Percentiles rank a stretch among this genome's conserved stretches.
Conservation (phyloP, 2,329 filamentous ascomycete genomes). For the Fusarium abutilonis region DNA sequence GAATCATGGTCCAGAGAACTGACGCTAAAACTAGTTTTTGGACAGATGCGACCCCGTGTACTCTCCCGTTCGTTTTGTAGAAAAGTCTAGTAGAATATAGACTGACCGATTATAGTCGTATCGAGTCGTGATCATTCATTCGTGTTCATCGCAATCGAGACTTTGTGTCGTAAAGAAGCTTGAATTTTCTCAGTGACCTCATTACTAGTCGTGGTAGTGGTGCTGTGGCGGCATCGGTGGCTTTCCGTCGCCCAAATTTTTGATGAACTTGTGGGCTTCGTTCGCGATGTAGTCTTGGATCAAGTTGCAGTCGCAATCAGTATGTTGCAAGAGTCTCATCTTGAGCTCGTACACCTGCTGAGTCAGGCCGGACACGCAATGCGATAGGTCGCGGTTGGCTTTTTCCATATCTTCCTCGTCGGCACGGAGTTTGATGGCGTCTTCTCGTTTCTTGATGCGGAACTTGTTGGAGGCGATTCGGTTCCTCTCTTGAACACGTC, state of each 20-base stretch:
- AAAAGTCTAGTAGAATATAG: too few relatives aligned
- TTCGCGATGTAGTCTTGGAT: constrained; percentile 40
- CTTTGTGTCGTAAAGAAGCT: neutral
- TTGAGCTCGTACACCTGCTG: constrained; percentile 38
- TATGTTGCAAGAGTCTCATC: constrained; percentile 39
- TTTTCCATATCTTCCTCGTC: constrained; percentile 35
- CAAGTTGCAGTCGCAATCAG: constrained; percentile 36
- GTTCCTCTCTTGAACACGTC: constrained; percentile 30
- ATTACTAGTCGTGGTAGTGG: neutral
- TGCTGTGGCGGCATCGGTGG: neutral
- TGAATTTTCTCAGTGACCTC: too few relatives aligned
- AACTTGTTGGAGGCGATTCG: constrained; percentile 44
- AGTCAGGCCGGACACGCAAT: constrained; percentile 27
- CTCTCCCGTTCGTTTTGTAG: too few relatives aligned
- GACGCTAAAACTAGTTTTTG: too few relatives aligned
- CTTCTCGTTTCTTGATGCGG: constrained; percentile 36
- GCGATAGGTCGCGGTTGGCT: constrained; percentile 19
- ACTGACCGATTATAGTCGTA: too few relatives aligned
- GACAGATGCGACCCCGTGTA: too few relatives aligned
- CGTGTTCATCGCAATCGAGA: too few relatives aligned
- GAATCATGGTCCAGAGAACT: neutral
- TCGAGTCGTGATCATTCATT: too few relatives aligned
- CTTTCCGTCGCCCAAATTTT: neutral
- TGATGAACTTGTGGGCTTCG: constrained; percentile 34
- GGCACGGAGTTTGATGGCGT: constrained; percentile 22